Evolutionary conservation across 1,139 yeast species (phyloP), one percentile per base, ranked within the genome.

Genomic region (Yamadazyma atlantica): DNA sequence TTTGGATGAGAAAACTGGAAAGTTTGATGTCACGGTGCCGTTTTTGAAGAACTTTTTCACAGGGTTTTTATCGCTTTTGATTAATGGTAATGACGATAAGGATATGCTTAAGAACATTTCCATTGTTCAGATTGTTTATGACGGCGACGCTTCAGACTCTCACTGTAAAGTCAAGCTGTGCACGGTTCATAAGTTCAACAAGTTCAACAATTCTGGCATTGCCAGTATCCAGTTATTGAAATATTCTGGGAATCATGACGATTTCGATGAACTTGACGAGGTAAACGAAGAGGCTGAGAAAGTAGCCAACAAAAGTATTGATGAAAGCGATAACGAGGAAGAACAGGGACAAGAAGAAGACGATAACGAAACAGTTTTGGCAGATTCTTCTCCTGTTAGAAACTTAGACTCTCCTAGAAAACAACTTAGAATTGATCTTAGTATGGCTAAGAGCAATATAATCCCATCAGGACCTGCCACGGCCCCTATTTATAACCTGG

Each of bases 341-440:
- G 32, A 9, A 25, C 11, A 15, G 16, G 35, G n/a, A n/a, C n/a
- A 15, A 15, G 36, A 27, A 3, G 48, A 50, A n/a, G 73, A 66
- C 42, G 73, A 68, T 32, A 66, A 66, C 45, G 73, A 62, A 34
- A 68, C 73, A 1, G 69, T 65, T 1, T 32, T 65, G n/a, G 73
- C 72, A 1, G 62, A 60, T 38, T 66, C 73, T 1, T 67, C 73
- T 3, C 74, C 73, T 1, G 52, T 45, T 11, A 61, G 58, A 40
- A 27, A 29, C n/a, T 16, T 36, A 17, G 49, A 42, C 15, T 54
- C 52, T 33, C 58, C 51, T 29, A 37, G 37, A 15, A 39, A 35
- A 24, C 42, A 43, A 2, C 43, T 58, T 16, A 49, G 45, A 26
- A 50, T 61, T 31, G 64, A 60, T 42, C 39, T 49, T 6, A 32